Percentiles rank a stretch among this genome's conserved stretches.
Conservation (phyloP, 2,329 filamentous ascomycete genomes). For the Exutisphaerella laricina region DNA sequence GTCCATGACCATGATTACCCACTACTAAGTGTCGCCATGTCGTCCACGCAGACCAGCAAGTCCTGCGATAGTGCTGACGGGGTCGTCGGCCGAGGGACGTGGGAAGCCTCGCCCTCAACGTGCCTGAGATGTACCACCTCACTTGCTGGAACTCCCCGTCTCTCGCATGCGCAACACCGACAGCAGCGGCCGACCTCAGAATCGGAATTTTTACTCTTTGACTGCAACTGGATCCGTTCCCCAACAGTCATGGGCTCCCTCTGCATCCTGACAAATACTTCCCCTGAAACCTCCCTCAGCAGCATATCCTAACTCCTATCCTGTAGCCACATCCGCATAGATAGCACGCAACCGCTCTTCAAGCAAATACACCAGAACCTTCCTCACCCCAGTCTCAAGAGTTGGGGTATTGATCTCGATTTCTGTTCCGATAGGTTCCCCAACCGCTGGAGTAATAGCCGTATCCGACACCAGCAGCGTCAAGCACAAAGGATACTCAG, state of each 20-base stretch:
- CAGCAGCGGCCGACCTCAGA: no score
- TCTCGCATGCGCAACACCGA: no score
- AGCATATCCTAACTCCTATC: conserved; percentile 3
- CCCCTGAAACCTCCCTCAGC: conserved; percentile 12
- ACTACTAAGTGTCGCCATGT: background rate
- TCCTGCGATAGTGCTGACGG: conserved; percentile 42
- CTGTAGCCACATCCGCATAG: background rate
- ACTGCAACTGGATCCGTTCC: conserved; percentile 13
- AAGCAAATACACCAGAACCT: conserved; percentile 10
- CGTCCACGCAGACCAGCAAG: background rate
- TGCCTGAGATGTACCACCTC: no score
- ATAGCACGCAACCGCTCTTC: no score
- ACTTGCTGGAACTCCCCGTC: no score
- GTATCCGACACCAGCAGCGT: conserved; percentile 20
- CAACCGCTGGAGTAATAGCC: conserved; percentile 19
- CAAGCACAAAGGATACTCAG: conserved; percentile 27
- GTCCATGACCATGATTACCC: background rate
- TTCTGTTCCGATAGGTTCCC: conserved; percentile 23
- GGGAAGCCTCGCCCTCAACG: conserved; percentile 5
- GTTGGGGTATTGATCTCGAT: conserved; percentile 18
- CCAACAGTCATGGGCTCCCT: conserved; percentile 11
- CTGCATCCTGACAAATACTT: conserved; percentile 13
- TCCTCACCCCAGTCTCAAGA: conserved; percentile 20
- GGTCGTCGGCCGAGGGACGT: conserved; percentile 32
- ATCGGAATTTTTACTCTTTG: conserved; percentile 7